Evolutionary conservation across 208 protist genomes (phyloP).

Genomic region (Phytomonas sp.): DNA sequence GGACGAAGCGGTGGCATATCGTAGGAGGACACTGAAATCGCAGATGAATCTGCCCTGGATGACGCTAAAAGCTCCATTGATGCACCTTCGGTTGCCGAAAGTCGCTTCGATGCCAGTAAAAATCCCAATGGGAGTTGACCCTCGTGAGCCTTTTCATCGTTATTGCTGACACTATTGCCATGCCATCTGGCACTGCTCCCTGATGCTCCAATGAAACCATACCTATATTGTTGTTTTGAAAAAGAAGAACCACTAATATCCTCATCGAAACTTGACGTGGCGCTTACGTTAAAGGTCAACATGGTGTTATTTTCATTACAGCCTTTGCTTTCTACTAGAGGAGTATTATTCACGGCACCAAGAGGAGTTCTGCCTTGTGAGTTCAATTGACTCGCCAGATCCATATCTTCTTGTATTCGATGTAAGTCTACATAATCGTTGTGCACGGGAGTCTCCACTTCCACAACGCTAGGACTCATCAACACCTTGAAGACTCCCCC

Average conservation of each 20-base stretch:
- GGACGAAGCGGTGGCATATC: neutral
- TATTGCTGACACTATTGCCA: neutral
- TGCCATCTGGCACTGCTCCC: neutral
- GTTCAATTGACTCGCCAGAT: neutral
- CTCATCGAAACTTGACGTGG: neutral
- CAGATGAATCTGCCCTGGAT: neutral
- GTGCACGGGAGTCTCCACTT: neutral
- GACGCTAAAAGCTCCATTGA: neutral
- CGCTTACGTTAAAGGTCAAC: neutral
- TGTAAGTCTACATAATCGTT: neutral
- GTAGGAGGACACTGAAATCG: neutral
- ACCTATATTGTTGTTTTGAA: neutral
- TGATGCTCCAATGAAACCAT: neutral
- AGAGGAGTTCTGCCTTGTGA: neutral
- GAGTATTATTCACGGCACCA: neutral
- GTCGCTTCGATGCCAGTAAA: neutral
- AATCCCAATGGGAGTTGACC: neutral
- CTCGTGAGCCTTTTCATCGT: neutral
- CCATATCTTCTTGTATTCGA: neutral
- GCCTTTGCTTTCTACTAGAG: neutral
- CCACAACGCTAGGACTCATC: neutral
- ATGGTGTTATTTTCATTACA: neutral
- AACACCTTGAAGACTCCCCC: neutral
- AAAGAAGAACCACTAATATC: neutral
- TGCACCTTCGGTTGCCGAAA: neutral